Conservation (phyloP, 225 moss, liverwort and hornwort genomes). For the Anthoceros angustus region DNA sequence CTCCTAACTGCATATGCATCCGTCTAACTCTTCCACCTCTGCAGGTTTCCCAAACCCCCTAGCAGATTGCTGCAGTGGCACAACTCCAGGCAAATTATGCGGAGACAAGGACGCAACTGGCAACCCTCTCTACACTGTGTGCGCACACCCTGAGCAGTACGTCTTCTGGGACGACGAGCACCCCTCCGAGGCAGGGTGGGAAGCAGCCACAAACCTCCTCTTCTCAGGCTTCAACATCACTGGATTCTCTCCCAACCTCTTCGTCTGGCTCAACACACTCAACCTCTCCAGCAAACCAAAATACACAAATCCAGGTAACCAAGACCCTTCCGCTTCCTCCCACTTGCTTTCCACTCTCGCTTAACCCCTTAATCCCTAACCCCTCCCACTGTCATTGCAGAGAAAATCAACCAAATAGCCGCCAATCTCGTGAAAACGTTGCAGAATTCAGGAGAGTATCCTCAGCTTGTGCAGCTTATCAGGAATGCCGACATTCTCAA, state of each 20-base stretch:
- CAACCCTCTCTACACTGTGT: slow-evolving; percentile 24
- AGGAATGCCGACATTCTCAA: not conserved
- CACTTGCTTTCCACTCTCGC: too few relatives aligned
- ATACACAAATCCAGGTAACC: too few relatives aligned
- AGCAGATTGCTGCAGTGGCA: slow-evolving; percentile 28
- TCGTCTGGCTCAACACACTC: slow-evolving; percentile 1
- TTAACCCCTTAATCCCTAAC: too few relatives aligned
- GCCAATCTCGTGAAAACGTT: too few relatives aligned
- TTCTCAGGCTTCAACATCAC: slow-evolving; percentile 15
- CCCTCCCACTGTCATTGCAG: too few relatives aligned
- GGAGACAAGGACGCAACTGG: slow-evolving; percentile 24
- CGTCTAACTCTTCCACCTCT: not conserved
- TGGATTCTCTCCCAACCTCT: not conserved
- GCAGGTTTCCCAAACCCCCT: slow-evolving; percentile 18
- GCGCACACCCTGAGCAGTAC: slow-evolving; percentile 20
- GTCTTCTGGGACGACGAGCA: slow-evolving; percentile 37
- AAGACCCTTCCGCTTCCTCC: too few relatives aligned
- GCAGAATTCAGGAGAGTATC: too few relatives aligned
- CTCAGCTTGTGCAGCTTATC: too few relatives aligned
- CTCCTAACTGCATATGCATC: not conserved
- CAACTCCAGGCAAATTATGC: slow-evolving; percentile 16
- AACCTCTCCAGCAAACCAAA: not conserved
- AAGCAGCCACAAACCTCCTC: slow-evolving; percentile 21
- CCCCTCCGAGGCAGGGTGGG: slow-evolving; percentile 40
- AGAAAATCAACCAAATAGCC: too few relatives aligned